These are phyloP conservation scores for Neurospora cerealis DNA, from an alignment of 495 filamentous ascomycete genomes.

Conservation along the genomic window DNA sequence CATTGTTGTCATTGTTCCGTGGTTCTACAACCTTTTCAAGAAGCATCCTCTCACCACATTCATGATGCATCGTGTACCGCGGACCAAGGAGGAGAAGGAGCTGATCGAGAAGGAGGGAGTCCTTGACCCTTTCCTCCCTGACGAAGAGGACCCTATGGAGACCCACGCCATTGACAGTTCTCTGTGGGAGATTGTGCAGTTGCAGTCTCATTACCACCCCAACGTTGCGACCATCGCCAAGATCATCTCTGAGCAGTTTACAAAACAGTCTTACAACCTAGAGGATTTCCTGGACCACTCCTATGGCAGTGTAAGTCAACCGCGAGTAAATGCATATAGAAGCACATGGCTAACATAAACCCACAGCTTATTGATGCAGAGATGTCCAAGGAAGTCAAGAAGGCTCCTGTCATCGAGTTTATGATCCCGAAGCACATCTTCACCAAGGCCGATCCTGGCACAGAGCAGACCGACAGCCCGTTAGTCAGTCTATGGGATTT, in stretches of 20 bases:
- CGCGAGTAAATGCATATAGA: not conserved
- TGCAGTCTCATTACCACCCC: conserved; percentile 92
- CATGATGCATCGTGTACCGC: conserved; percentile 78
- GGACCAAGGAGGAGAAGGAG: conserved; percentile 44
- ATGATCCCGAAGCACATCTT: conserved; percentile 90
- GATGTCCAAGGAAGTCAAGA: conserved; percentile 70
- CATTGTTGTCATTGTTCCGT: conserved; percentile 81
- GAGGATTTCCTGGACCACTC: conserved; percentile 97
- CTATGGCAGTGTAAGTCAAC: conserved; percentile 64
- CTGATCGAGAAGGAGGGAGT: conserved; percentile 55
- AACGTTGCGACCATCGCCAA: conserved; percentile 91
- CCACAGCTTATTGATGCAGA: conserved; percentile 69
- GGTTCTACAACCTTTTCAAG: conserved; percentile 91
- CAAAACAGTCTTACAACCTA: conserved; percentile 81
- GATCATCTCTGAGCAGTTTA: conserved; percentile 95
- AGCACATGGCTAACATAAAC: conserved; percentile 17
- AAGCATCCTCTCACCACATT: conserved; percentile 83
- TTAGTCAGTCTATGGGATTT: conserved; percentile 51
- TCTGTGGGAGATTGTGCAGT: conserved; percentile 85
- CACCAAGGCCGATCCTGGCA: conserved; percentile 37
- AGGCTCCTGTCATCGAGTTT: conserved; percentile 79
- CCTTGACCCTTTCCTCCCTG: conserved; percentile 67
- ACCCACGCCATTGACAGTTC: conserved; percentile 84
- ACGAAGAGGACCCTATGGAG: conserved; percentile 71
- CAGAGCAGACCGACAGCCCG: conserved; percentile 35